Conservation (phyloP, 208 protist genomes). For the Trypanosoma cruzi region DNA sequence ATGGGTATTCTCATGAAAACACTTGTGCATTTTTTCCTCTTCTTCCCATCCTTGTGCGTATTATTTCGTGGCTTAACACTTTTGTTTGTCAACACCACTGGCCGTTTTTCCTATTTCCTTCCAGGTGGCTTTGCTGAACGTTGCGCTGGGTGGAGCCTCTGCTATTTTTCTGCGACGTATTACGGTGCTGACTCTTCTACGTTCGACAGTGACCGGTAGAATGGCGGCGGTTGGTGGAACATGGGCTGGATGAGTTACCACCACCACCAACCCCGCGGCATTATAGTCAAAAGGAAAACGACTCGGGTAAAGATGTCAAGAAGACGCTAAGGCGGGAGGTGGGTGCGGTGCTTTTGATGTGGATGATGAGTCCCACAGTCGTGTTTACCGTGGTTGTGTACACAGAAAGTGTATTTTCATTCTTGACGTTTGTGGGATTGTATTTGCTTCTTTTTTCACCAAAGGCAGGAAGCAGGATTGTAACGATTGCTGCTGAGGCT, state of each 20-base stretch:
- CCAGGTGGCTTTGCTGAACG: conserved; percentile 51
- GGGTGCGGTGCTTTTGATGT: conserved; percentile 54
- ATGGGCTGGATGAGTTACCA: conserved; percentile 26
- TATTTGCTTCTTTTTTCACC: conserved; percentile 43
- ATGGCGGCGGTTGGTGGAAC: conserved; percentile 14
- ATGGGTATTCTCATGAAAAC: conserved; percentile 81
- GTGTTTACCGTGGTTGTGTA: conserved; percentile 80
- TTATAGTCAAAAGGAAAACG: background rate
- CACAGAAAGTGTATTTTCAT: conserved; percentile 74
- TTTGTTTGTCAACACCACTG: conserved; percentile 30
- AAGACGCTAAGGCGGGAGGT: conserved; percentile 39
- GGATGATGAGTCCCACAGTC: conserved; percentile 60
- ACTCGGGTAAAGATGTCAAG: background rate
- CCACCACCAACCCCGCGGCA: conserved; percentile 13
- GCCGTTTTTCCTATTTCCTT: conserved; percentile 49
- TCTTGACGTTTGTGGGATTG: conserved; percentile 56
- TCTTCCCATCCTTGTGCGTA: conserved; percentile 52
- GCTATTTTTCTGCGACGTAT: conserved; percentile 63
- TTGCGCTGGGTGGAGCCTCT: conserved; percentile 31
- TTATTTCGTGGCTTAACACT: conserved; percentile 35
- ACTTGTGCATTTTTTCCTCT: conserved; percentile 74
- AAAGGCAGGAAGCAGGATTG: background rate
- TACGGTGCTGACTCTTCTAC: conserved; percentile 53
- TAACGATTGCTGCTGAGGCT: conserved; percentile 9
- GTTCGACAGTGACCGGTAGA: conserved; percentile 20